Conservation (phyloP, 305 asterid species). For the Rubia peregrina region DNA sequence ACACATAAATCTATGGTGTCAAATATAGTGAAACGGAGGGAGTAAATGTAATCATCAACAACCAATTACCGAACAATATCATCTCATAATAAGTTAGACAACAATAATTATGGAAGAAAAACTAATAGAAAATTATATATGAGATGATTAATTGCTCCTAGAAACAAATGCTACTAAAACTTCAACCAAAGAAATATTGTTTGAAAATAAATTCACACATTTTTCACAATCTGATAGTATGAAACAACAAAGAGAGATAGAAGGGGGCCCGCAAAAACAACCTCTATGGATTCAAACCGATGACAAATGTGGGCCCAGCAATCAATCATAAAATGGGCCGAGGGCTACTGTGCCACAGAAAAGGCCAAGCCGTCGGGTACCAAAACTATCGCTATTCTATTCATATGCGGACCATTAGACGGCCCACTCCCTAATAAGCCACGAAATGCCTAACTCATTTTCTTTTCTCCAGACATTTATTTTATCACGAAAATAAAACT, state of each 20-base stretch:
- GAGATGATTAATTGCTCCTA: too few species aligned
- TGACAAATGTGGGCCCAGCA: slow-evolving; percentile 19
- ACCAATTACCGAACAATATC: too few species aligned
- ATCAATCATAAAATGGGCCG: slow-evolving; percentile 25
- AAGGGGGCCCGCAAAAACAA: slow-evolving; percentile 5
- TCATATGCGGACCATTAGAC: slow-evolving; percentile 14
- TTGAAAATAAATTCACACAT: background rate
- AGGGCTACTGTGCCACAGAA: slow-evolving; percentile 22
- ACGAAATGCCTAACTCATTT: background rate
- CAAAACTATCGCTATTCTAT: slow-evolving; percentile 17
- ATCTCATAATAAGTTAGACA: too few species aligned
- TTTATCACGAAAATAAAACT: background rate
- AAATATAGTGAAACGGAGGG: too few species aligned
- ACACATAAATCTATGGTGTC: too few species aligned
- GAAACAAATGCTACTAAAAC: too few species aligned
- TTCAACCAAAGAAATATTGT: background rate
- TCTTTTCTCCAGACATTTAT: background rate
- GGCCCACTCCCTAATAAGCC: slow-evolving; percentile 8
- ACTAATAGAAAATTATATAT: too few species aligned
- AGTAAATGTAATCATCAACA: too few species aligned
- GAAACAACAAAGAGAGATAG: too few species aligned
- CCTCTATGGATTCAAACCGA: slow-evolving; percentile 8
- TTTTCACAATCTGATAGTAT: background rate
- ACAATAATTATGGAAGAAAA: too few species aligned
- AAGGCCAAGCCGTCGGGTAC: slow-evolving; percentile 28